A percentile compares a stretch with the other conserved stretches of the same genome.
phyloP scores from a whole-genome alignment of 331 rosid species.

The Quercus lobata region DNA sequence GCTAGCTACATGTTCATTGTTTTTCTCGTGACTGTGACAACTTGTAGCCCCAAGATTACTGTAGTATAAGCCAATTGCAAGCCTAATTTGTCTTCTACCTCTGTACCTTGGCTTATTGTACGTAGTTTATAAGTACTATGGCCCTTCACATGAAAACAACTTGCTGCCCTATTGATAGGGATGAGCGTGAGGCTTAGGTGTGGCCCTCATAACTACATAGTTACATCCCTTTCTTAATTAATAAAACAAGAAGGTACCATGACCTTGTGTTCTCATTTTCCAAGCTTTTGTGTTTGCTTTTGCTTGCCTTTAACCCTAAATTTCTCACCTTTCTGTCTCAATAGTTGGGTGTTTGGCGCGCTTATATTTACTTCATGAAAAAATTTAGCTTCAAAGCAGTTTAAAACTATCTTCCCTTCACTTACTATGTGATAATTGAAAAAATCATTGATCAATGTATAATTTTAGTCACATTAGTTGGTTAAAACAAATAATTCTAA shows the following conservation, averaged over 20 bases:
- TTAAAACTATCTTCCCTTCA: too few species aligned
- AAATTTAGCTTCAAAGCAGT: too few species aligned
- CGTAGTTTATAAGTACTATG: neutral
- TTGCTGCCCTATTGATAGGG: neutral
- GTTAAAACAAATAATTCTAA: too few species aligned
- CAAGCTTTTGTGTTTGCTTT: too few species aligned
- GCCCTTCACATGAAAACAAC: neutral
- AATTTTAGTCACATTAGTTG: too few species aligned
- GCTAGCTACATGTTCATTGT: constrained; percentile 9
- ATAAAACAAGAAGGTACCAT: neutral
- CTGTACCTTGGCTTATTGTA: neutral
- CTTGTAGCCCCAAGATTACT: neutral
- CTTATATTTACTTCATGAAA: too few species aligned
- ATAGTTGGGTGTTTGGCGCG: too few species aligned
- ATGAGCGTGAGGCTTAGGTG: neutral
- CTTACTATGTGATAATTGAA: too few species aligned
- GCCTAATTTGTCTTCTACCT: constrained; percentile 22
- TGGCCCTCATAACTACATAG: neutral
- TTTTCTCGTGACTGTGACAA: neutral
- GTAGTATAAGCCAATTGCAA: constrained; percentile 9
- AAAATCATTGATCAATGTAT: too few species aligned
- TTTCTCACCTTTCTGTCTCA: too few species aligned
- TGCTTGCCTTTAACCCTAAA: too few species aligned
- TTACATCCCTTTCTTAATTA: neutral
- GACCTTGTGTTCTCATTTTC: neutral